Evolutionary conservation across 108 stramenopile genomes (phyloP).

Genomic region (Chaetoceros muelleri): DNA sequence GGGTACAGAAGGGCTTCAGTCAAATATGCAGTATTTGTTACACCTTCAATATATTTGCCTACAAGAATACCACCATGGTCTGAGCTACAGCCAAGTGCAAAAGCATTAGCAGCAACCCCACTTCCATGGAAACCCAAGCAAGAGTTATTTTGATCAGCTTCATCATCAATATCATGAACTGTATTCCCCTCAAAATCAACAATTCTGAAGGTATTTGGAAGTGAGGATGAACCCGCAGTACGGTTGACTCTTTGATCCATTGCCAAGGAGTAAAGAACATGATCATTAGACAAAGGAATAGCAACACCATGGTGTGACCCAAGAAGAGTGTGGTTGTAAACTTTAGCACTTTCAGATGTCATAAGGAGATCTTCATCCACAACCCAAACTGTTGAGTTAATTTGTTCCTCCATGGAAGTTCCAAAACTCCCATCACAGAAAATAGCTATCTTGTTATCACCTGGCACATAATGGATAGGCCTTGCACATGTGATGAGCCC

Average conservation of each 20-base stretch:
- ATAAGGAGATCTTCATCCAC: conserved; percentile 13
- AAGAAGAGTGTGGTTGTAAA: conserved; percentile 7
- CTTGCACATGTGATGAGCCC: conserved; percentile 11
- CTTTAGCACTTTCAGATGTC: conserved; percentile 5
- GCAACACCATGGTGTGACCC: conserved; percentile 23
- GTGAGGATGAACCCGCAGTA: background rate
- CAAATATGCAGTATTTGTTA: conserved; percentile 8
- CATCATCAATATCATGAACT: conserved; percentile 13
- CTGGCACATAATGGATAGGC: conserved; percentile 9
- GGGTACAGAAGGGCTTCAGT: conserved; percentile 18
- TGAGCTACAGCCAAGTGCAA: conserved; percentile 15
- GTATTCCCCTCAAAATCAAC: conserved; percentile 13
- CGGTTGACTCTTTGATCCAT: conserved; percentile 7
- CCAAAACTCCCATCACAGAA: conserved; percentile 19
- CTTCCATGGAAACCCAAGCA: conserved; percentile 20
- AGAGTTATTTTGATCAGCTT: conserved; percentile 1
- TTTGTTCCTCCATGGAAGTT: background rate
- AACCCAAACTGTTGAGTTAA: conserved; percentile 19
- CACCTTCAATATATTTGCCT: conserved; percentile 12
- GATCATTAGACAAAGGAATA: conserved; percentile 14
- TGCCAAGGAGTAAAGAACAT: conserved; percentile 16
- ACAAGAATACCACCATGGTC: conserved; percentile 18
- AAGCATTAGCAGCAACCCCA: conserved; percentile 4
- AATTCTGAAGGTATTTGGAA: conserved; percentile 18
- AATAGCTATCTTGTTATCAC: conserved; percentile 14